Evolutionary conservation across 2,329 filamentous ascomycete species (phyloP), one percentile per base, ranked within the genome.

Genomic region (Ophiosphaerella narmari): DNA sequence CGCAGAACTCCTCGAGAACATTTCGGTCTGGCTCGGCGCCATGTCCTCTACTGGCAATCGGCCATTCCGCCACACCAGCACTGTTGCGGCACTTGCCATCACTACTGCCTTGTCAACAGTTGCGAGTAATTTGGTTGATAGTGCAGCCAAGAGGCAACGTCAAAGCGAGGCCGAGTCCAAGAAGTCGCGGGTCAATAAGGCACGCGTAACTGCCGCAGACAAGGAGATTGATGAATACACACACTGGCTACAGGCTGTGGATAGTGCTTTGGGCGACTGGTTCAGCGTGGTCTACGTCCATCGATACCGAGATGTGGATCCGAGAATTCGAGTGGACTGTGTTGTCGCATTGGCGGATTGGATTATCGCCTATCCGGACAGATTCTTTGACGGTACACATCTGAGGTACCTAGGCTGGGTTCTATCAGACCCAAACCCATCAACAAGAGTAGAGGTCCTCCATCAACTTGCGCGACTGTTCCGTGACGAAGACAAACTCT

Each of bases 381-480:
- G 90, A 39, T 99, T 96, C 75, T 90, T 97, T 72, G 90, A 97
- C 59, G 91, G 91, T 1, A 83, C 88, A 61, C 96, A 96, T 74
- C 78, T 99, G 43, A 87, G 94, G 53, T 99, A 99, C 66, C 80
- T 99, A 5, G 94, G 94, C 44, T 99, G 94, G 94, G 87, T 96
- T 67, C 80, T 99, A 26, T 96, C 92, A 4, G 94, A 99, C 69
- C 82, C 86, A 3, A 82, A 86, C 52, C 80, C 86, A 1, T 77
- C 85, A 7, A 92, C 90, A 18, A 85, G 94, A 46, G 82, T 87
- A n/a, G 91, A 96, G 71, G 91, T 95, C 2, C 76, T 99, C 36
- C 90, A 86, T 65, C 91, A 97, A 71, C 80, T 99, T 12, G 81
- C 84, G 18, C 86, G 84, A 49, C 81, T 99, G 5, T 93, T 95